Conservation (phyloP, 352 stramenopile species). For the Phytopythium oedochilum region DNA sequence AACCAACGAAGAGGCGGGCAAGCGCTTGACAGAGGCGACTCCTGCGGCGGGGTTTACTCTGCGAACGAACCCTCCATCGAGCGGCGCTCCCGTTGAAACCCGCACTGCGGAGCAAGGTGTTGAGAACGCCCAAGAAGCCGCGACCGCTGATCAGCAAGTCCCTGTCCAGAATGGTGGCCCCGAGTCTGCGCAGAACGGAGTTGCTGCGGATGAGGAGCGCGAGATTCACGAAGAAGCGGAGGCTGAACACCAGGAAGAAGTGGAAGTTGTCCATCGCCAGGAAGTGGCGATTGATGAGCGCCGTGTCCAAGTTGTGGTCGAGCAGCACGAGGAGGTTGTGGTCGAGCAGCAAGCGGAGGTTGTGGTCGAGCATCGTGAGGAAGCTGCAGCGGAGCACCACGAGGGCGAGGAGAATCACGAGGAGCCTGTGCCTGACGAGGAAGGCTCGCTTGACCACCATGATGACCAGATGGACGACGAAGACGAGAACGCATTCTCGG, state of each 20-base stretch:
- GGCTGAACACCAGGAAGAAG: neutral
- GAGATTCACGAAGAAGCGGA: neutral
- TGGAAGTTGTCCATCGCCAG: neutral
- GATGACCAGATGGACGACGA: slow-evolving; percentile 8
- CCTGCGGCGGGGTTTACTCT: neutral
- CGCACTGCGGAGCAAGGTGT: neutral
- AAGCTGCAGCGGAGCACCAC: no score
- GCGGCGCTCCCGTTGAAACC: neutral
- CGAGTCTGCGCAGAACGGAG: neutral
- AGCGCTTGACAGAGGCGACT: neutral
- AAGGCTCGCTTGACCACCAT: neutral
- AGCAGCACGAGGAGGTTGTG: neutral
- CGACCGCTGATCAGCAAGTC: neutral
- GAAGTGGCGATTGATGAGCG: neutral
- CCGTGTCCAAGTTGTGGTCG: neutral
- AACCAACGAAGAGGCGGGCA: neutral
- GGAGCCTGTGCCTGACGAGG: neutral
- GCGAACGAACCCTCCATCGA: neutral
- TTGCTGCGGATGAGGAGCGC: neutral
- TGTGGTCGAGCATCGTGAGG: neutral
- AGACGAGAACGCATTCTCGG: slow-evolving; percentile 9
- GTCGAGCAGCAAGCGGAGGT: neutral
- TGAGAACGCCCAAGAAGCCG: neutral
- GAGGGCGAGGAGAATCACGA: no score
- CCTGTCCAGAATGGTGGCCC: neutral